Evolutionary conservation across 805 yeast species (phyloP), one percentile per base, ranked within the genome.

Genomic region (Lachancea waltii): DNA sequence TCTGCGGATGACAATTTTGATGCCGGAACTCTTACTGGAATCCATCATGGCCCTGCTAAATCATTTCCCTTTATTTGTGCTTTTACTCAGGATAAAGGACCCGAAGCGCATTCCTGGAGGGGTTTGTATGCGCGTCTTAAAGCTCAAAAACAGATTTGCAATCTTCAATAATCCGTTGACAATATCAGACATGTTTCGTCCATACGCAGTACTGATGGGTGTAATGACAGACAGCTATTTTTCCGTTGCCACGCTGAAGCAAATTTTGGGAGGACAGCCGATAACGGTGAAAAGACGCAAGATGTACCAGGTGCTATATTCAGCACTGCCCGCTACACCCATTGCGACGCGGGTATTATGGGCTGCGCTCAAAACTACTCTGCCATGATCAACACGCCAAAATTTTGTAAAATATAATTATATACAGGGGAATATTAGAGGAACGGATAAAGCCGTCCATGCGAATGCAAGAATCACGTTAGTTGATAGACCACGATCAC

Each of bases 11-110:
- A 45, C 68, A 0, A 67, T 76, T 3, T 62, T 85, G 29, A 39
- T 66, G 3, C 36, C 69, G 1, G 63, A 73, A 25, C 77, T 80
- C 14, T 35, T 65, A 1, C 58, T 81, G 16, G 92, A 85, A 47
- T 65, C 79, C 29, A 34, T 68, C 0, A 68, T 85, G 45, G 75
- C 89, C 5, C 56, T 76, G 22, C 57, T 87, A 39, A 90, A 89
- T 54, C 89, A 89, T 54, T 75, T 82, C 54, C 99, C 99, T 1
- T 54, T 90, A 8, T 90, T 92, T 61, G 89, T 86, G 1, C 53
- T 90, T 2, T 64, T 94, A 36, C 64, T 92, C 32, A 75, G 92
- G 49, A 32, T 85, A 33, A 92, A 90, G 57, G 90, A 89, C 54
- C 78, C 86, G 7, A 77, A 73, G 37, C 67, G 85, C 38, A 57